These are phyloP conservation scores for Diaporthe destruens DNA, from an alignment of 2,329 filamentous ascomycete genomes.

Conservation along the genomic window DNA sequence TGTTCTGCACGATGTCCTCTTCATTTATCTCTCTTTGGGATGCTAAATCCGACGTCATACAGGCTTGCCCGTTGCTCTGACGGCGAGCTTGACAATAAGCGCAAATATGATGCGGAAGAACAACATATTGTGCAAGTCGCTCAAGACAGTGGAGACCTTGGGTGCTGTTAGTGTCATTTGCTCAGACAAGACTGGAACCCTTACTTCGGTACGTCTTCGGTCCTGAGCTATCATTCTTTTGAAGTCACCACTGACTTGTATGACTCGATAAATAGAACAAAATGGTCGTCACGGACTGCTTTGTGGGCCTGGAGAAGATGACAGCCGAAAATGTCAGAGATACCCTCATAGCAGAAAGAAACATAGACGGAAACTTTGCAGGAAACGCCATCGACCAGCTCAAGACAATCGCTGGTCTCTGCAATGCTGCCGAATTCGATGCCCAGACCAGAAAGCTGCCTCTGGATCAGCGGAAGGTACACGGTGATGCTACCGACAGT, in stretches of 20 bases:
- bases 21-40: neutral
- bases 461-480: constrained; percentile 72
- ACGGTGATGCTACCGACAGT: constrained; percentile 82
- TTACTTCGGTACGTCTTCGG: constrained; percentile 63
- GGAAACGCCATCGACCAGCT: constrained; percentile 68
- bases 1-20: neutral
- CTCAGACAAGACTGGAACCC: constrained; percentile 81
- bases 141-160: constrained; percentile 83
- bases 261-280: constrained; percentile 63
- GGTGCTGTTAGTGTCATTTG: constrained; percentile 80
- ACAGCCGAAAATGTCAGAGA: constrained; percentile 65
- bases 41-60: constrained; percentile 53
- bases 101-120: constrained; percentile 83
- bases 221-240: neutral
- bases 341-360: constrained; percentile 48
- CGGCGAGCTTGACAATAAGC: constrained; percentile 79
- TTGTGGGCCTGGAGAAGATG: constrained; percentile 65
- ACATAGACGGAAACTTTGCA: constrained; percentile 45
- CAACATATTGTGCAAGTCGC: constrained; percentile 82
- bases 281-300: constrained; percentile 79
- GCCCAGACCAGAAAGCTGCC: constrained; percentile 71
- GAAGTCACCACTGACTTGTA: neutral
- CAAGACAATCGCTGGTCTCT: constrained; percentile 72
- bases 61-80: constrained; percentile 77
- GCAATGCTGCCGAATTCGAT: constrained; percentile 83